Conservation (phyloP, 352 stramenopile genomes). For the Pythium utonaiense region DNA sequence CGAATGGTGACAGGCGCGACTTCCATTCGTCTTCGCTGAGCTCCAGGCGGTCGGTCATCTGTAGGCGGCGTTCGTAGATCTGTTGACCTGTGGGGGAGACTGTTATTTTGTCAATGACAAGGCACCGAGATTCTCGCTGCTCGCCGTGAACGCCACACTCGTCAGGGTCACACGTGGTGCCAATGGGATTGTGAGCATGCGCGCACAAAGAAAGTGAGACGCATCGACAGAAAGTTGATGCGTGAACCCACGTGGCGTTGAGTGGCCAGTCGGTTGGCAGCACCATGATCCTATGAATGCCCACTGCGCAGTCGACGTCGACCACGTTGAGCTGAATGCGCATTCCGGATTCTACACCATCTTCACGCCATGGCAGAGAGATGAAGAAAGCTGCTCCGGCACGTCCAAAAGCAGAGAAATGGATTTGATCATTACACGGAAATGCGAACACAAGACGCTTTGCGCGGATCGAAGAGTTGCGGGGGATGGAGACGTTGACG, state of each 20-base stretch:
- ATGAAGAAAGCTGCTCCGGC: too few relatives aligned
- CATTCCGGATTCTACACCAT: too few relatives aligned
- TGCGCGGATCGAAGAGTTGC: background rate
- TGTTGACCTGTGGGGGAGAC: too few relatives aligned
- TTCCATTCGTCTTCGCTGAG: constrained; percentile 84
- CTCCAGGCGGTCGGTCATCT: constrained; percentile 45
- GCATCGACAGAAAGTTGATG: background rate
- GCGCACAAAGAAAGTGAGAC: background rate
- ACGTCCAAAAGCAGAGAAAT: background rate
- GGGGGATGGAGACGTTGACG: background rate
- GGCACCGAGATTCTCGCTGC: too few relatives aligned
- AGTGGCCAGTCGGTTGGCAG: background rate
- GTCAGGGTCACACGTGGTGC: too few relatives aligned
- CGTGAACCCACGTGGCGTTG: background rate
- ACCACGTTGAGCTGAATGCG: background rate
- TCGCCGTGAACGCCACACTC: too few relatives aligned
- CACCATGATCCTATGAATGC: background rate
- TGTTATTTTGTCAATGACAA: too few relatives aligned
- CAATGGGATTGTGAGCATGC: too few relatives aligned
- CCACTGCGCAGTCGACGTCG: background rate
- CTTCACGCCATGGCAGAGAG: too few relatives aligned
- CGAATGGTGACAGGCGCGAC: constrained; percentile 59
- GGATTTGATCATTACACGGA: constrained; percentile 3
- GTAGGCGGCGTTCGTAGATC: too few relatives aligned
- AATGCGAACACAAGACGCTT: background rate